Evolutionary conservation across 139 green algal genomes (phyloP), one percentile per base, ranked within the genome.

Genomic region (Chlamydomonas asymmetrica): DNA sequence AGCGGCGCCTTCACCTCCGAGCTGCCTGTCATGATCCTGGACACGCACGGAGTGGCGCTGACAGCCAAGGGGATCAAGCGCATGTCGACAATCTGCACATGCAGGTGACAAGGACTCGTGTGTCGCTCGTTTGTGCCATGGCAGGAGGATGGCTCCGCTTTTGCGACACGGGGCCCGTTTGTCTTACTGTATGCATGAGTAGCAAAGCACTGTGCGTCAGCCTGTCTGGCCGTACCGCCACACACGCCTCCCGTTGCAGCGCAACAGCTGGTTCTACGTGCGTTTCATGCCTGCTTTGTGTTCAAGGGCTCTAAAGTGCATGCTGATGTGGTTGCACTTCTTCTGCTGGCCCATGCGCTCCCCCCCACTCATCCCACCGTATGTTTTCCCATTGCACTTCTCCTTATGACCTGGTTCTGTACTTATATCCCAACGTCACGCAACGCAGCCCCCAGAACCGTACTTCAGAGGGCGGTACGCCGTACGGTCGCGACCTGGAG

Each of bases 21-120:
- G 29, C 32, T 89, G 27, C 77, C 84, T 34, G 68, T 89, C 40
- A 23, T 89, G 34, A 20, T 89, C n/a, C 40, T 88, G 13, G 59
- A 76, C 37, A 77, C 71, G 0, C 23, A 41, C 16, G 56, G 61
- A 18, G 18, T 23, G 35, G 37, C 56, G 73, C n/a, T 85, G 22
- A 32, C 68, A 6, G 54, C 50, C 34, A 72, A 84, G 37, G 69
- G 78, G 1, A 39, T 38, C 5, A 35, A 64, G 0, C 29, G 84
- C 31, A n/a, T 25, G n/a, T 82, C 27, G 1, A 37, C 4, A 3
- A 23, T 87, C 29, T 88, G 82, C 75, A 90, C 75, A 8, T 90
- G 85, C 66, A 75, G 75, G 70, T 84, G 25, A 20, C 32, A n/a
- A 1, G 20, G 32, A 38, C 8, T 16, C 57, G 32, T 27, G 6